Evolutionary conservation across 805 yeast species (phyloP).

Genomic region (Monosporozyma siamensis): DNA sequence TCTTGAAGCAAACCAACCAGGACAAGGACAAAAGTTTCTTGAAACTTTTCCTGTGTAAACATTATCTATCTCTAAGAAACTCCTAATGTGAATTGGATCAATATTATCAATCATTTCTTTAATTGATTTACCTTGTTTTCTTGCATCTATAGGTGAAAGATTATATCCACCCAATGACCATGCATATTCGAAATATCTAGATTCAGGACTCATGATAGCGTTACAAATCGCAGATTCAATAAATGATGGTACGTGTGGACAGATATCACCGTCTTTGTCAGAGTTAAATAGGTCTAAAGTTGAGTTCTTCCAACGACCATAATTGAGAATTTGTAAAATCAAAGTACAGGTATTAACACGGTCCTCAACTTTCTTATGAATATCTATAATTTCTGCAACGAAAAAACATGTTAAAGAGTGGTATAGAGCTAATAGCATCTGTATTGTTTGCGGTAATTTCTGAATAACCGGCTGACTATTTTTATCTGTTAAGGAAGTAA

Average conservation of each 20-base stretch:
- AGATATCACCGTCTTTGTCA: constrained; percentile 21
- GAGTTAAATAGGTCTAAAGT: constrained; percentile 40
- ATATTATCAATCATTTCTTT: constrained; percentile 15
- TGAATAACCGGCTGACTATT: neutral
- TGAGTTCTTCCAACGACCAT: constrained; percentile 60
- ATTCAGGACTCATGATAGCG: constrained; percentile 72
- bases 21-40: constrained; percentile 62
- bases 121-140: constrained; percentile 25
- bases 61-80: constrained; percentile 29
- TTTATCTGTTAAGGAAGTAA: constrained; percentile 45
- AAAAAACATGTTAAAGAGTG: constrained; percentile 56
- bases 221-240: constrained; percentile 70
- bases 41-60: constrained; percentile 22
- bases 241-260: constrained; percentile 67
- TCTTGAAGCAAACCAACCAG: constrained; percentile 85
- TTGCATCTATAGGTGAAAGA: constrained; percentile 11
- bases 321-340: constrained; percentile 53
- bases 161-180: constrained; percentile 55
- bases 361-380: constrained; percentile 44
- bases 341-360: constrained; percentile 64
- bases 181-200: constrained; percentile 53
- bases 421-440: constrained; percentile 58
- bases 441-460: constrained; percentile 57
- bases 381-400: constrained; percentile 50
- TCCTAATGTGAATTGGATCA: constrained; percentile 17